Percentiles rank a stretch among this genome's conserved stretches.
Conservation (phyloP, 805 yeast genomes). For the Candida ascalaphidarum region DNA sequence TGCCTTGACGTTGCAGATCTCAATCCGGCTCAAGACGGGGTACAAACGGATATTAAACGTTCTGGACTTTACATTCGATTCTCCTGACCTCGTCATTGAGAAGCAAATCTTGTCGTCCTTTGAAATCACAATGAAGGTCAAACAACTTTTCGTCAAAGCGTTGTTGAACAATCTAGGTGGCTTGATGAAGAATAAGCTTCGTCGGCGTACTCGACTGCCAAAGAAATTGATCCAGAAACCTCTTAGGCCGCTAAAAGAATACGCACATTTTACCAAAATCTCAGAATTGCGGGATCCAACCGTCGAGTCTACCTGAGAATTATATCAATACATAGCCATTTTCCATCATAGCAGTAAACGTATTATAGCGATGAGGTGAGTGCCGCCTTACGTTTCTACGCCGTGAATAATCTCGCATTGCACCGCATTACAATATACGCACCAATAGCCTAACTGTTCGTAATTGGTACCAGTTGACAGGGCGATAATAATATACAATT, state of each 20-base stretch:
- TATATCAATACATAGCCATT: no score
- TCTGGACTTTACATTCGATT: slow-evolving; percentile 20
- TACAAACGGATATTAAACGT: slow-evolving; percentile 28
- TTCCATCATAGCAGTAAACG: no score
- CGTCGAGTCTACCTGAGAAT: neutral
- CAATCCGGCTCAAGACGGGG: slow-evolving; percentile 27
- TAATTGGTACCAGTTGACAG: no score
- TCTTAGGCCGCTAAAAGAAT: slow-evolving; percentile 13
- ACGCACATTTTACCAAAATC: slow-evolving; percentile 14
- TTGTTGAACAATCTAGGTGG: slow-evolving; percentile 27
- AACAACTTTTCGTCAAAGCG: slow-evolving; percentile 21
- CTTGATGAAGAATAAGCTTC: slow-evolving; percentile 24
- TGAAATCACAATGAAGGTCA: slow-evolving; percentile 25
- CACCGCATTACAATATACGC: no score
- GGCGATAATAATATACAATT: no score
- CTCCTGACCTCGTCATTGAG: slow-evolving; percentile 26
- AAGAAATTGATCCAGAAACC: slow-evolving; percentile 7
- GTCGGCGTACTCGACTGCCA: slow-evolving; percentile 6
- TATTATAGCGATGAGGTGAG: no score
- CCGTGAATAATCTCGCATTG: no score
- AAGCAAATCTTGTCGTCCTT: slow-evolving; percentile 22
- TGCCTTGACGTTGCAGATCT: slow-evolving; percentile 20
- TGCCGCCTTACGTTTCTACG: no score
- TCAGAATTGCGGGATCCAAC: slow-evolving; percentile 9
- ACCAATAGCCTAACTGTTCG: no score